phyloP scores from a whole-genome alignment of 495 filamentous ascomycete species.

The Annulohypoxylon stygium region DNA sequence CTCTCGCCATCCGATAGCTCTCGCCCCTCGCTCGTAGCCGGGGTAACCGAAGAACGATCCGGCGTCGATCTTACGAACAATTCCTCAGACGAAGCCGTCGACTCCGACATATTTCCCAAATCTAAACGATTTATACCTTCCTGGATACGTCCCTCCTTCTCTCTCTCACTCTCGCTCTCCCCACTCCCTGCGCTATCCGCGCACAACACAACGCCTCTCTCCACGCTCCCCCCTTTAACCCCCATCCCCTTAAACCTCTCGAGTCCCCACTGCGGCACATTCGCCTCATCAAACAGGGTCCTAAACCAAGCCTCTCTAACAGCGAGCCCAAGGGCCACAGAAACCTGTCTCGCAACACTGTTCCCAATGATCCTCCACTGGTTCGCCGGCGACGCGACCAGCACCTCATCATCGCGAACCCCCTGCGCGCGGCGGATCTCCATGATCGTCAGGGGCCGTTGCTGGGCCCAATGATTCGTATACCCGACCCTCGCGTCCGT shows the following conservation, averaged over 20 bases:
- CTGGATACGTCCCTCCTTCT: background rate
- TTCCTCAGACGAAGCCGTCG: slow-evolving; percentile 4
- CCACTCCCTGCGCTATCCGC: too few relatives aligned
- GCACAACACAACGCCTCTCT: background rate
- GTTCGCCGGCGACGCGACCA: slow-evolving; percentile 66
- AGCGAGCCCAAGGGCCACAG: slow-evolving; percentile 71
- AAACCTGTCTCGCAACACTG: slow-evolving; percentile 73
- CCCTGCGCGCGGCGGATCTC: slow-evolving; percentile 76
- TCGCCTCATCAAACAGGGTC: slow-evolving; percentile 48
- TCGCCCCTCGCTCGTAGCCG: slow-evolving; percentile 34
- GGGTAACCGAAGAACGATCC: slow-evolving; percentile 12
- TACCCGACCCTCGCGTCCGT: slow-evolving; percentile 63
- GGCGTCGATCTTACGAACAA: slow-evolving; percentile 3
- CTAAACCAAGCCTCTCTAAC: slow-evolving; percentile 70
- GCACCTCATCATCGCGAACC: slow-evolving; percentile 73
- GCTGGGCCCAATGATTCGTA: slow-evolving; percentile 71
- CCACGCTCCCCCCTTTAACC: background rate
- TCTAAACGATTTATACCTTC: too few relatives aligned
- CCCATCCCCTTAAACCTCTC: background rate
- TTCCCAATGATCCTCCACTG: slow-evolving; percentile 78
- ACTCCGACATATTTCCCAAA: background rate
- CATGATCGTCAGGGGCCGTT: slow-evolving; percentile 68
- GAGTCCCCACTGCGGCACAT: slow-evolving; percentile 19
- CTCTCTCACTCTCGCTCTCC: background rate
- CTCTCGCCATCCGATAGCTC: slow-evolving; percentile 30